Percentiles rank a stretch among this genome's conserved stretches.
These are phyloP conservation scores for Candida multigemmis DNA, from an alignment of 805 yeast species.

Conservation along the genomic window DNA sequence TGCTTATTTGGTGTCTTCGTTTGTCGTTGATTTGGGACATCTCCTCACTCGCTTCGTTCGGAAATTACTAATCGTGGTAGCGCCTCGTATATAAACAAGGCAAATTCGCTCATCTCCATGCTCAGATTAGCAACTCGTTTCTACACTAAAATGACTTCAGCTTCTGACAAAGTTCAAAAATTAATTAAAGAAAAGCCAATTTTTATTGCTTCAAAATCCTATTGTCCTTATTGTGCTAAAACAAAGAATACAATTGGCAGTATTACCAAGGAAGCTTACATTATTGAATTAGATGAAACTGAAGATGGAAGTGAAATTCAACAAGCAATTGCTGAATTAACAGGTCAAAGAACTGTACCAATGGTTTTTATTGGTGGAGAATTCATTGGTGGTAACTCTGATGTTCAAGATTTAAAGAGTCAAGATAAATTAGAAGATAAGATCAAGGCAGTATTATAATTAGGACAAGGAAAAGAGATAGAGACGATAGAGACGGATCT, in stretches of 20 bases:
- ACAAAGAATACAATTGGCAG: conserved; percentile 36
- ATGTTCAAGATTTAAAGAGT: conserved; percentile 63
- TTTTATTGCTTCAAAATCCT: conserved; percentile 69
- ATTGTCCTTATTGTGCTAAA: conserved; percentile 35
- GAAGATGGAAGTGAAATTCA: conserved; percentile 79
- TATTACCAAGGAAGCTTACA: conserved; percentile 36
- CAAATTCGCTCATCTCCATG: too few relatives aligned
- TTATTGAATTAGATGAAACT: conserved; percentile 44
- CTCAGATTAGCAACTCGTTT: too few relatives aligned
- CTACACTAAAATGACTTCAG: conserved; percentile 51
- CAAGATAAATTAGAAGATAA: conserved; percentile 46
- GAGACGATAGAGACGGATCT: too few relatives aligned
- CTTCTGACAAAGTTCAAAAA: conserved; percentile 47
- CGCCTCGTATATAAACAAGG: too few relatives aligned
- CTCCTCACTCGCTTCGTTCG: too few relatives aligned
- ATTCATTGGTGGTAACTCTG: conserved; percentile 94
- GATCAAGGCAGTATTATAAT: conserved; percentile 29
- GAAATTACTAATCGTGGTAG: too few relatives aligned
- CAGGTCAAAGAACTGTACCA: conserved; percentile 93
- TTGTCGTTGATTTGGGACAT: too few relatives aligned
- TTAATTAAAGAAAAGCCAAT: conserved; percentile 59
- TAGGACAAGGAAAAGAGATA: too few relatives aligned
- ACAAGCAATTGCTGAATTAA: conserved; percentile 62
- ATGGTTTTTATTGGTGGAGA: conserved; percentile 83
- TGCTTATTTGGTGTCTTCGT: too few relatives aligned